phyloP scores from a whole-genome alignment of 768 basidiomycete species.

The Amanita pallidorosea region DNA sequence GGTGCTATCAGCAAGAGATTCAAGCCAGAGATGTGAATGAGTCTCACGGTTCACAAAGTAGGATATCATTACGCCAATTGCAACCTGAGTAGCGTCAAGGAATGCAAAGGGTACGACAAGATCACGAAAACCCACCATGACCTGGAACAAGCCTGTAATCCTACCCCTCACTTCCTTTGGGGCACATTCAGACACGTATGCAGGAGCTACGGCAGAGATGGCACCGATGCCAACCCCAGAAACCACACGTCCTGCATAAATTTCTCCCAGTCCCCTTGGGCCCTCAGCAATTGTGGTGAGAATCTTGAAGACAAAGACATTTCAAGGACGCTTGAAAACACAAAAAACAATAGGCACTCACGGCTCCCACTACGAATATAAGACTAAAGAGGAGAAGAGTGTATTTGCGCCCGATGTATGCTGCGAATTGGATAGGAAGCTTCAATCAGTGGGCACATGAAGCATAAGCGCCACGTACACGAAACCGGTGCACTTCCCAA shows the following conservation, averaged over 20 bases:
- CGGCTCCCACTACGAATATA: constrained; percentile 66
- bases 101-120: background rate
- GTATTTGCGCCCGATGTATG: constrained; percentile 52
- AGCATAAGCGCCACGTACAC: constrained; percentile 24
- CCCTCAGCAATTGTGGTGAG: constrained; percentile 59
- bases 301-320: constrained; percentile 27
- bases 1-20: background rate
- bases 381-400: constrained; percentile 51
- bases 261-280: constrained; percentile 47
- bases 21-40: background rate
- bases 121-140: constrained; percentile 40
- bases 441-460: background rate
- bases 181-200: constrained; percentile 79
- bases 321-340: background rate
- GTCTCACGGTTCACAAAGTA: constrained; percentile 71
- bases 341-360: constrained; percentile 19
- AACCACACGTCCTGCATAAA: constrained; percentile 75
- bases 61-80: constrained; percentile 75
- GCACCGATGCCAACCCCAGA: constrained; percentile 76
- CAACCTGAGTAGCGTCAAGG: constrained; percentile 28
- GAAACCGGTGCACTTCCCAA: constrained; percentile 63
- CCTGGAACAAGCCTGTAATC: constrained; percentile 80
- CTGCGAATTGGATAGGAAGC: constrained; percentile 20
- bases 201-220: constrained; percentile 75
- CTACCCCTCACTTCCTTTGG: constrained; percentile 82